These are phyloP conservation scores for Maudiozyma humilis DNA, from an alignment of 1,139 yeast species.

Conservation along the genomic window DNA sequence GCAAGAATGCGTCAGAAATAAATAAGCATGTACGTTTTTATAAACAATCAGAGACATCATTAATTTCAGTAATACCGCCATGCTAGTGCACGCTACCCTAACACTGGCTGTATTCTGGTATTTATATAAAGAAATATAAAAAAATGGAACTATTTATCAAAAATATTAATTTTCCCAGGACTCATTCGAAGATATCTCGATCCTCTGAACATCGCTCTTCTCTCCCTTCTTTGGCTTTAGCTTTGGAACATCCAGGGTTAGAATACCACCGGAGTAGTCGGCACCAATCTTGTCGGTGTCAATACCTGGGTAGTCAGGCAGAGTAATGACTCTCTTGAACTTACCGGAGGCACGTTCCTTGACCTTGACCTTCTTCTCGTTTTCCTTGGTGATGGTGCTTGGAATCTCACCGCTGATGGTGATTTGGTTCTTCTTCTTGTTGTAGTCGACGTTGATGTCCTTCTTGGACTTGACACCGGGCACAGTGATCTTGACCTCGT, in stretches of 20 bases:
- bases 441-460: constrained; percentile 34
- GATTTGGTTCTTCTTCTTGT: constrained; percentile 35
- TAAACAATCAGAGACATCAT: too few relatives aligned
- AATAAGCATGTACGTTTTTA: not conserved
- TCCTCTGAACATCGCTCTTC: constrained; percentile 27
- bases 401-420: constrained; percentile 35
- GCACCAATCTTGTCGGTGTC: constrained; percentile 38
- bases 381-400: constrained; percentile 16
- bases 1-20: constrained; percentile 46
- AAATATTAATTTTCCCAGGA: constrained; percentile 15
- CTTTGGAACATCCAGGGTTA: constrained; percentile 36
- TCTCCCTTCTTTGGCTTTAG: constrained; percentile 25
- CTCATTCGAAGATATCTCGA: constrained; percentile 30
- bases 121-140: too few relatives aligned
- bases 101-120: not conserved
- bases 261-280: constrained; percentile 35
- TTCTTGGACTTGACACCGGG: constrained; percentile 36
- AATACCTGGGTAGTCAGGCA: constrained; percentile 33
- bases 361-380: constrained; percentile 29
- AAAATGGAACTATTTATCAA: too few relatives aligned
- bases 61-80: too few relatives aligned
- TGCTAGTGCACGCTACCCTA: not conserved
- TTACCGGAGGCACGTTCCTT: constrained; percentile 36
- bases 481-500: constrained; percentile 35
- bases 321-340: constrained; percentile 35